These are phyloP conservation scores for Mycena vitilis DNA, from an alignment of 768 basidiomycete genomes.

Conservation along the genomic window DNA sequence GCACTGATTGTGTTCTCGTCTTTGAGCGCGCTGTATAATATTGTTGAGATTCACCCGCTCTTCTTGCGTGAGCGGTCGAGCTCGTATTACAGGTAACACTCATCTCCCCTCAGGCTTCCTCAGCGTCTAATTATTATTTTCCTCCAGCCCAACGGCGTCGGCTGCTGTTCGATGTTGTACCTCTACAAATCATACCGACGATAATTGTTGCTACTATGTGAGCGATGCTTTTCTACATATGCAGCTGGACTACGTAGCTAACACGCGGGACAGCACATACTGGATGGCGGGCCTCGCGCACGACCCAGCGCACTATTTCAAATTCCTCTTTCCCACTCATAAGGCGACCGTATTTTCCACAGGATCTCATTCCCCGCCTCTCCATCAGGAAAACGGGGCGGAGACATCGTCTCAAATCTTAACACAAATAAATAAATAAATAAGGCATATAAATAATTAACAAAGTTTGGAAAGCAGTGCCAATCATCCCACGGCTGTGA, in stretches of 20 bases:
- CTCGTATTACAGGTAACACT: slow-evolving; percentile 79
- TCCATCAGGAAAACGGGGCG: too few relatives aligned
- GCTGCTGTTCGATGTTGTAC: slow-evolving; percentile 89
- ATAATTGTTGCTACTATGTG: slow-evolving; percentile 88
- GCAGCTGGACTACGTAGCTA: too few relatives aligned
- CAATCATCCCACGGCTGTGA: too few relatives aligned
- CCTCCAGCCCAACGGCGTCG: slow-evolving; percentile 83
- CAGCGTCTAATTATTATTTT: slow-evolving; percentile 5
- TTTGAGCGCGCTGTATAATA: slow-evolving; percentile 89
- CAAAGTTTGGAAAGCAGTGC: too few relatives aligned
- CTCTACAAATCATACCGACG: slow-evolving; percentile 89
- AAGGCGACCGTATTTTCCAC: too few relatives aligned
- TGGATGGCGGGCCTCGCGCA: slow-evolving; percentile 94
- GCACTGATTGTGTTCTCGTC: slow-evolving; percentile 92
- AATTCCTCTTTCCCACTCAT: slow-evolving; percentile 94
- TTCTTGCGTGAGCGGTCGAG: slow-evolving; percentile 92
- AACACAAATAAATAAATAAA: too few relatives aligned
- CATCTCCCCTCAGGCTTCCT: slow-evolving; percentile 28
- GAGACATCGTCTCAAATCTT: too few relatives aligned
- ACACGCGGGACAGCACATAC: slow-evolving; percentile 65
- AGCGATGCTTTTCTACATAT: too few relatives aligned
- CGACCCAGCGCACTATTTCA: slow-evolving; percentile 89
- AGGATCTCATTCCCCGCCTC: too few relatives aligned
- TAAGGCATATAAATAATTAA: too few relatives aligned
- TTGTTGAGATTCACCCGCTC: slow-evolving; percentile 84